Evolutionary conservation across 164 flowering plant genomes (phyloP), one percentile per base, ranked within the genome.

Genomic region (Annona cherimola): DNA sequence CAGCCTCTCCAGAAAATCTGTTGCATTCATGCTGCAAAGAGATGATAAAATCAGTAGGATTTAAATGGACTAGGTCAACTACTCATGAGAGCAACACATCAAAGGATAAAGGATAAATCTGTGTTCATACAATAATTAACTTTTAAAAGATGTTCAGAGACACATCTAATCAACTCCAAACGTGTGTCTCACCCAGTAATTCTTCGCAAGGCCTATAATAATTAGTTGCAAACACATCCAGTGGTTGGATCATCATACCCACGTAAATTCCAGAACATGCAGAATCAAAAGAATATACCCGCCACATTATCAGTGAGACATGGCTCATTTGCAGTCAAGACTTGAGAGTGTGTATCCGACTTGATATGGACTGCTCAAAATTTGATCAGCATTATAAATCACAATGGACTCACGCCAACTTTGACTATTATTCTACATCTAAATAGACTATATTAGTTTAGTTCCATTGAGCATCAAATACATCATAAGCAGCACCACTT

Each of bases 1-100:
- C 72, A 93, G 69, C 67, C 87, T 83, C 83, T 90, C 91, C 70
- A 93, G 80, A 76, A 91, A 85, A 80, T 88, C 88, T 68, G 86
- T 86, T 9, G 89, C 90, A 80, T 93, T 87, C 59, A 91, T 69
- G 57, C 95, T 91, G 84, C 69, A 67, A 69, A 73, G 42, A 61
- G 18, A 50, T 11, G 55, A 50, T 9, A 50, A 50, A 50, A 50
- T 5, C 9, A 50, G 9, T 50, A 11, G 14, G 57, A 11, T 16
- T 50, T 11, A 50, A 11, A 50, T 50, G 9, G 57, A 50, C 9
- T 11, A 50, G 1, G 14, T 50, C 14, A 50, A 9, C 14, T 9
- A 50, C 9, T 50, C 57, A 26, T 26, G 35, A 50, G 45, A 20
- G n/a, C 5, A 26, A 55, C 12, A 3, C 35, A 39, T 45, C 55